Base-by-base conservation (phyloP, 106 monocot species). In the Phalaenopsis aphrodite region DNA sequence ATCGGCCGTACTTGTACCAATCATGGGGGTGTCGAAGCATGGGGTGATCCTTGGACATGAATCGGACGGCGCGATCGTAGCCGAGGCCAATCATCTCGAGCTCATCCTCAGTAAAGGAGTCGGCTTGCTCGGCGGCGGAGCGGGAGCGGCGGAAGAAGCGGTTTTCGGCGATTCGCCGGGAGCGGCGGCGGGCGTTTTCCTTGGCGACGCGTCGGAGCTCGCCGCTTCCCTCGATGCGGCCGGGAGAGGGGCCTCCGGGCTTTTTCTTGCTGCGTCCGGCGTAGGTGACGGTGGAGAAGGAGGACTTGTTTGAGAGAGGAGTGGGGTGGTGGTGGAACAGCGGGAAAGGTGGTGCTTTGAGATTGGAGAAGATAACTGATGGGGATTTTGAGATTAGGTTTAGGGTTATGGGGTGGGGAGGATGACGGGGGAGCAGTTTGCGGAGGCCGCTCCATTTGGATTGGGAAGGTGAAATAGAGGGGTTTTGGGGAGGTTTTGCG, bases 1-100 rank as follows among this genome's bases (percentile, higher is more conserved):
- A 99, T 18, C 76, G 57, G 80, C 94, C 98, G 81, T 93, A 99
- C 88, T 89, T 94, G 91, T 93, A 95, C 94, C 94, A 95, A 80
- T 99, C 94, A 87, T 91, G 36, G 61, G 92, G 98, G 77, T 94
- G 98, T 55, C 89, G 92, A 81, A 95, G 94, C 76, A 68, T 67
- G 75, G 98, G 98, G 77, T 99, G 92, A 81, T 91, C 90, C 77
- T 85, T 79, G 5, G 78, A 74, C 88, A 99, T 86, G 87, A 99
- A 99, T 11, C 91, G 90, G 81, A 99, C 94, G 78, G 75, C n/a
- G 36, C 98, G 92, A 81, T 99, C 94, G 83, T 99, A 99, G 64
- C 94, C 98, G 36, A 99, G 83, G 19, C 95, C 98, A 67, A 95
- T 88, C 89, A 89, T 89, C 83, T 99, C 67, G 56, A 99, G 89